Percentiles rank a stretch among this genome's conserved stretches.
Conservation (phyloP, 495 filamentous ascomycete genomes). For the Hypoxylon fragiforme region DNA sequence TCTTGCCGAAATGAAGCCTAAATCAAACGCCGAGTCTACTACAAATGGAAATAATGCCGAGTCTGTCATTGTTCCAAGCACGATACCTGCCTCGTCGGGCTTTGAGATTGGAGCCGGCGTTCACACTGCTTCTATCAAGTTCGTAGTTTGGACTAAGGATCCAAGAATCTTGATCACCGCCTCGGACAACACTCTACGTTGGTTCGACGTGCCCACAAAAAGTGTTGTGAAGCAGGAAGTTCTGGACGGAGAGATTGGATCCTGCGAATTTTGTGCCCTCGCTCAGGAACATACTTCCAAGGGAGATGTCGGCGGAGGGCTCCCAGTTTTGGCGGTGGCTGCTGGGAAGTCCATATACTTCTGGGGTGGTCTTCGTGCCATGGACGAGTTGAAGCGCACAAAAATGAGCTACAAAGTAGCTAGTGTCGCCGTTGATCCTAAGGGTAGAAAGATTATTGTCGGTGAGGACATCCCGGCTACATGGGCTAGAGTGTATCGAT, state of each 20-base stretch:
- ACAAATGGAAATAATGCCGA: slow-evolving; percentile 21
- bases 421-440: slow-evolving; percentile 82
- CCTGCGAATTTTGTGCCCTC: slow-evolving; percentile 78
- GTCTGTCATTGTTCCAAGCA: slow-evolving; percentile 36
- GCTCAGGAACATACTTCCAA: slow-evolving; percentile 45
- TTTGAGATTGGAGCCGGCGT: slow-evolving; percentile 86
- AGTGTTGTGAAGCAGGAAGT: slow-evolving; percentile 68
- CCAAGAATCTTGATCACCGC: slow-evolving; percentile 86
- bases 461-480: slow-evolving; percentile 81
- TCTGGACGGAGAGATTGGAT: slow-evolving; percentile 82
- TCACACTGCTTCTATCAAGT: slow-evolving; percentile 87
- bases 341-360: slow-evolving; percentile 93
- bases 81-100: slow-evolving; percentile 54
- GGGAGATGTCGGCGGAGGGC: slow-evolving; percentile 55
- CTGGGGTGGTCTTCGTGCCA: slow-evolving; percentile 75
- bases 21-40: slow-evolving; percentile 18
- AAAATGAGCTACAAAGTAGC: slow-evolving; percentile 82
- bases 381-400: slow-evolving; percentile 72
- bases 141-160: slow-evolving; percentile 87
- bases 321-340: slow-evolving; percentile 64
- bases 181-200: slow-evolving; percentile 87
- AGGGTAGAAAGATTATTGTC: slow-evolving; percentile 79
- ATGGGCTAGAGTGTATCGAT: slow-evolving; percentile 90
- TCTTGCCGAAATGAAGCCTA: slow-evolving; percentile 56
- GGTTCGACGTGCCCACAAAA: slow-evolving; percentile 86